A percentile compares a stretch with the other conserved stretches of the same genome.
phyloP scores from a whole-genome alignment of 208 protist genomes.

The Kentomonas sorsogonicus region DNA sequence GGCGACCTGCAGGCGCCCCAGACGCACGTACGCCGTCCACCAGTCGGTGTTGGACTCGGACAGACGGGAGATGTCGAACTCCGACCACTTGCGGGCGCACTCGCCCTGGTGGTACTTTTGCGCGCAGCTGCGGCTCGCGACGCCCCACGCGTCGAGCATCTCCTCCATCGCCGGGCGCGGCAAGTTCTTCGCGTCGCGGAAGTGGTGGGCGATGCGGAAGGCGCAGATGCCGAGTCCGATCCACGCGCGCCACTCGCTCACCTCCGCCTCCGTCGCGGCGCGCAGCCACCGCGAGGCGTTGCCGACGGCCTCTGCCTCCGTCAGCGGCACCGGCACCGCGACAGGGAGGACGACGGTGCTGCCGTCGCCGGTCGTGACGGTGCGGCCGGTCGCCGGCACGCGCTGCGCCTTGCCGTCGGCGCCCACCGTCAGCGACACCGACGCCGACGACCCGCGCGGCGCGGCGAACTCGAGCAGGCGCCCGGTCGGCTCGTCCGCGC shows the following conservation, averaged over 20 bases:
- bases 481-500: conserved; percentile 49
- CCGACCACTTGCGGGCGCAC: conserved; percentile 61
- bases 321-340: conserved; percentile 57
- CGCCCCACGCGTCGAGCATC: conserved; percentile 78
- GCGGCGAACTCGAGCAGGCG: conserved; percentile 58
- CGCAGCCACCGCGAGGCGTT: conserved; percentile 67
- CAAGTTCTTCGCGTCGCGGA: conserved; percentile 48
- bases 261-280: conserved; percentile 56
- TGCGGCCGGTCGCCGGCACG: too few relatives aligned
- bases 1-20: conserved; percentile 48
- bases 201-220: conserved; percentile 72
- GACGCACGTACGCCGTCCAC: conserved; percentile 66
- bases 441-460: conserved; percentile 15
- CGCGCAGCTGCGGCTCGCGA: conserved; percentile 64
- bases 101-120: conserved; percentile 64
- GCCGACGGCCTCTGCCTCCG: conserved; percentile 61
- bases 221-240: conserved; percentile 70
- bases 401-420: conserved; percentile 9
- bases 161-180: conserved; percentile 66
- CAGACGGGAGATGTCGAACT: conserved; percentile 55
- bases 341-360: not conserved
- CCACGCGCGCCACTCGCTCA: conserved; percentile 78
- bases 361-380: conserved; percentile 3
- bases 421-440: not conserved
- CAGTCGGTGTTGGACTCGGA: conserved; percentile 21